A percentile compares a stretch with the other conserved stretches of the same genome.
Evolutionary conservation across 2,329 filamentous ascomycete species (phyloP).

Genomic region (Pseudogymnoascus sp.): DNA sequence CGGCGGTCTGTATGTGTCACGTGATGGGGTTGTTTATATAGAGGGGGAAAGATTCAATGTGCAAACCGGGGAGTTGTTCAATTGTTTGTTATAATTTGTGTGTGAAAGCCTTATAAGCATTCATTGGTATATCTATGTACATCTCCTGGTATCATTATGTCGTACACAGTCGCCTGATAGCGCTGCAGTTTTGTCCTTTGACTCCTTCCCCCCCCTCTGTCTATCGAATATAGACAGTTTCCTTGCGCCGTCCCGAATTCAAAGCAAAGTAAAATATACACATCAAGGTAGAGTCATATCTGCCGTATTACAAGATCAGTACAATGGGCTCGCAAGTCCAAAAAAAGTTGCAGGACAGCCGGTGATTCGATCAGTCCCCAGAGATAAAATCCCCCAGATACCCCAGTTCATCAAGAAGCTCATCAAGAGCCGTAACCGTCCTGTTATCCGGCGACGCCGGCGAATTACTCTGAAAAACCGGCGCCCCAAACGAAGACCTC

Average conservation of each 20-base stretch:
- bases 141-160: background rate
- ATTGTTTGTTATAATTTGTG: background rate
- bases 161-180: background rate
- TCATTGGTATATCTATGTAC: background rate
- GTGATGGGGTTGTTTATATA: background rate
- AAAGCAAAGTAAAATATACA: background rate
- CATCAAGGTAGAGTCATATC: background rate
- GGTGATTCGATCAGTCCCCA: constrained; percentile 6
- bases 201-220: background rate
- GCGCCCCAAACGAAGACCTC: constrained; percentile 19
- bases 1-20: background rate
- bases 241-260: background rate
- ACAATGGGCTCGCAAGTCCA: background rate
- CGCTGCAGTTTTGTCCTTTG: background rate
- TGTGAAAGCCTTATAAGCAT: background rate
- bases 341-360: background rate
- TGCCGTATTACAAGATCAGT: background rate
- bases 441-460: background rate
- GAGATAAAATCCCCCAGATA: constrained; percentile 40
- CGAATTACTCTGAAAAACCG: background rate
- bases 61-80: background rate
- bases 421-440: constrained; percentile 29
- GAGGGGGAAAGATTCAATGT: background rate
- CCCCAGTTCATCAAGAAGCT: constrained; percentile 41
- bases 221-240: background rate